A percentile compares a stretch with the other conserved stretches of the same genome.
phyloP scores from a whole-genome alignment of 345 rosid species.

The Populus ilicifolia region DNA sequence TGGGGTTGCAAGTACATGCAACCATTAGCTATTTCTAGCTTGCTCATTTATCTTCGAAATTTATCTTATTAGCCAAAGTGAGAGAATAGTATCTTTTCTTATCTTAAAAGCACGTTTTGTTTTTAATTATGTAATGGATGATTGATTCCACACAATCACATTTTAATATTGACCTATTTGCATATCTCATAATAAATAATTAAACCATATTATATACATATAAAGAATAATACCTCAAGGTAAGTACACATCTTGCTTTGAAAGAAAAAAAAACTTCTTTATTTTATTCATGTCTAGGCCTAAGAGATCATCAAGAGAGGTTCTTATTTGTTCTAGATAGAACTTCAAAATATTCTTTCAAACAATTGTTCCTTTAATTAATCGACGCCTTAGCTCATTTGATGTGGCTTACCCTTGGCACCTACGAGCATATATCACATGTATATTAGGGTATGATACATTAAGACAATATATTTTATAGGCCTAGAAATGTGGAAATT shows the following conservation, averaged over 20 bases:
- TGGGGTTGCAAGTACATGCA: constrained; percentile 7
- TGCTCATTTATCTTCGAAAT: neutral
- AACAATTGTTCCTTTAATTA: neutral
- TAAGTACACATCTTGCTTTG: neutral
- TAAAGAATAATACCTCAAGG: neutral
- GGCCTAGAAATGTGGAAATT: neutral
- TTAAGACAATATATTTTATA: neutral
- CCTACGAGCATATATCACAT: no score
- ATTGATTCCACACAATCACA: neutral
- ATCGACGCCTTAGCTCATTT: neutral
- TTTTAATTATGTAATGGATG: neutral
- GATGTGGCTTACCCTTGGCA: neutral
- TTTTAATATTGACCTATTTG: neutral
- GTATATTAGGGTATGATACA: no score
- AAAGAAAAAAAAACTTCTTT: neutral
- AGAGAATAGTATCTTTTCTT: neutral
- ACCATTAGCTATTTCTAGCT: neutral
- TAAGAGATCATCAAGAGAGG: neutral
- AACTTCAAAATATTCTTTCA: neutral
- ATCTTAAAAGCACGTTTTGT: constrained; percentile 4
- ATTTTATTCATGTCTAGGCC: neutral
- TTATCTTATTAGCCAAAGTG: neutral
- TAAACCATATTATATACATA: neutral
- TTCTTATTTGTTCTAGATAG: neutral
- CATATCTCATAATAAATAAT: neutral